Evolutionary conservation across 768 basidiomycete genomes (phyloP).

Genomic region (Fibroporia radiculosa): DNA sequence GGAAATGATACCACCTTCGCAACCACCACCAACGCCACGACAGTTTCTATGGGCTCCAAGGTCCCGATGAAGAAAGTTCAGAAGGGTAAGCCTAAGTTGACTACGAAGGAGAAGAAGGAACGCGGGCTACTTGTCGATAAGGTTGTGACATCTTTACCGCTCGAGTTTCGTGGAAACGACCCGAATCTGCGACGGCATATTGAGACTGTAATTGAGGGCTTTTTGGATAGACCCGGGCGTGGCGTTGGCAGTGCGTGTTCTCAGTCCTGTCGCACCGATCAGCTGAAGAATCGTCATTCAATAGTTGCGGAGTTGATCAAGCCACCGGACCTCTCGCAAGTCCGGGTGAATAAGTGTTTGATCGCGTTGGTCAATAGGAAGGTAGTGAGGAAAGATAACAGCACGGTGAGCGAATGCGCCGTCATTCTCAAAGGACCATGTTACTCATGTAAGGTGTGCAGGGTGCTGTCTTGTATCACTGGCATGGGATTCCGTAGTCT

Average conservation of each 20-base stretch:
- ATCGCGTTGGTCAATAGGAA: slow-evolving; percentile 88
- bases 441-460: slow-evolving; percentile 16
- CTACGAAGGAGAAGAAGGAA: slow-evolving; percentile 79
- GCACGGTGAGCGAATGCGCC: slow-evolving; percentile 19
- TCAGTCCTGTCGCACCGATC: not conserved
- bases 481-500: slow-evolving; percentile 44
- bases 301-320: slow-evolving; percentile 71
- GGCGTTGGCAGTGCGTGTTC: slow-evolving; percentile 51
- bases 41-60: slow-evolving; percentile 29
- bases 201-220: slow-evolving; percentile 70
- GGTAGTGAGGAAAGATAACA: slow-evolving; percentile 68
- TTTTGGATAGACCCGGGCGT: slow-evolving; percentile 56
- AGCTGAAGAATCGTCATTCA: not conserved
- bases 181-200: slow-evolving; percentile 74
- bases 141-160: slow-evolving; percentile 66
- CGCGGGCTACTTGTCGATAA: slow-evolving; percentile 63
- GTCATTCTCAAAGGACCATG: not conserved
- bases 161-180: slow-evolving; percentile 88
- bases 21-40: slow-evolving; percentile 33
- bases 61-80: slow-evolving; percentile 39
- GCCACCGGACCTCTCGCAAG: slow-evolving; percentile 80
- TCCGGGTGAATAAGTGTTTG: slow-evolving; percentile 87
- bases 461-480: slow-evolving; percentile 64
- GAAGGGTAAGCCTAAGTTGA: slow-evolving; percentile 58
- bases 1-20: slow-evolving; percentile 22